A percentile compares a stretch with the other conserved stretches of the same genome.
These are phyloP conservation scores for Coriaria nepalensis DNA, from an alignment of 306 rosid species.

Conservation along the genomic window DNA sequence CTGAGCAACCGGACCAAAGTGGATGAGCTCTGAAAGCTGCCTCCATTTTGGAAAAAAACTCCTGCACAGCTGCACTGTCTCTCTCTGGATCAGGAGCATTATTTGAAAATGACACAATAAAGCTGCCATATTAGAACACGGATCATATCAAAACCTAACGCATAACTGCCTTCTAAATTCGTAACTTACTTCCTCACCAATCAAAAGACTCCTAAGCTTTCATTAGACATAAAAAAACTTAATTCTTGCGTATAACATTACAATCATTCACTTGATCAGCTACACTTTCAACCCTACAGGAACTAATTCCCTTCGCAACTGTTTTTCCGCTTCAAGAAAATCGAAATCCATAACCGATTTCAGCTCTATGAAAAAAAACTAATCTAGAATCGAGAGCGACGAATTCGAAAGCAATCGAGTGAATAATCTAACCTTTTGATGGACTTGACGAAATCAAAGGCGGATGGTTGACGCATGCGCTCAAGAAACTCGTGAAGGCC, in stretches of 20 bases:
- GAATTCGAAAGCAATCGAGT: neutral
- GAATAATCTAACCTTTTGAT: conserved; percentile 51
- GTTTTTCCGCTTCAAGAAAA: too few relatives aligned
- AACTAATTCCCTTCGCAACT: too few relatives aligned
- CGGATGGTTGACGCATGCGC: conserved; percentile 96
- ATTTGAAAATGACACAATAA: conserved; percentile 76
- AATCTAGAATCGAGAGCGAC: neutral
- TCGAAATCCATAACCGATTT: too few relatives aligned
- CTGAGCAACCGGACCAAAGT: conserved; percentile 91
- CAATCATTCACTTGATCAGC: too few relatives aligned
- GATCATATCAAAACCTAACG: neutral
- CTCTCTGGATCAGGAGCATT: conserved; percentile 80
- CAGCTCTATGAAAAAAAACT: too few relatives aligned
- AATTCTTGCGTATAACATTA: too few relatives aligned
- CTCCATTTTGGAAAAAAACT: conserved; percentile 75
- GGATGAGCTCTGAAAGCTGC: conserved; percentile 90
- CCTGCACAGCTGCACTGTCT: conserved; percentile 72
- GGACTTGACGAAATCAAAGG: conserved; percentile 88
- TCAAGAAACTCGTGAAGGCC: conserved; percentile 91
- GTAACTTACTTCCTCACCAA: neutral
- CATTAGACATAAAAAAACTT: too few relatives aligned
- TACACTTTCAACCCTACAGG: too few relatives aligned
- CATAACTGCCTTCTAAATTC: neutral
- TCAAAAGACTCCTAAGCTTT: neutral
- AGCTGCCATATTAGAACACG: conserved; percentile 40